Base-by-base conservation (phyloP, 169 alveolate species). In the Perkinsus chesapeaki region DNA sequence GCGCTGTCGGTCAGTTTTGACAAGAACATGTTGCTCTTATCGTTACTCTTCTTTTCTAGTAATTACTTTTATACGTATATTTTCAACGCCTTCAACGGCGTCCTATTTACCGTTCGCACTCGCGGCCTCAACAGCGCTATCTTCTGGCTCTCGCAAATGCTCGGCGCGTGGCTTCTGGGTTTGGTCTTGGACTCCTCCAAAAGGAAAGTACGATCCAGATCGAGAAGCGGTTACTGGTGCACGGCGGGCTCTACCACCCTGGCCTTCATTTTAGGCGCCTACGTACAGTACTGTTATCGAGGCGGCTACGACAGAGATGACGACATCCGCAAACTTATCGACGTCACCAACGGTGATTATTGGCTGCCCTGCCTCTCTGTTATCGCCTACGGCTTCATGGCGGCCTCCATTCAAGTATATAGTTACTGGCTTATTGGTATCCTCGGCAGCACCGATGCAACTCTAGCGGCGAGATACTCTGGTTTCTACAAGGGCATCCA, bases 31-130 rank as follows among this genome's bases (percentile, higher is more conserved):
- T 38, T 39, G 39, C 20, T 43, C 34, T 31, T 91, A 43, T 31
- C 39, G 93, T 90, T 90, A 39, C 92, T 94, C 91, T 94, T 91
- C 93, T 73, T 94, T 91, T 93, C 94, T 9, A 91, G 94, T 48
- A 94, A 94, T 93, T 94, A 93, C 93, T 92, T 94, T 92, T 94
- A 94, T 93, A 92, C 95, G 39, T 94, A 94, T 92, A 73, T 92
- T 39, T 94, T 94, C 93, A 92, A 94, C 31, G 94, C 93, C 73
- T 91, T 94, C 95, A 94, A 94, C 43, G 95, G 95, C 10, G 92
- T 60, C 12, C 43, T 34, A 92, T 94, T 94, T 93, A 94, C 92
- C 91, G 91, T 94, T 31, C 93, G 95, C 73, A 94, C 94, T 12
- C 93, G 95, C 47, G 95, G 95, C 91, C 91, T 94, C 82, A 94